phyloP scores from a whole-genome alignment of 2,329 filamentous ascomycete genomes.

The Raffaelea ambrosiae region DNA sequence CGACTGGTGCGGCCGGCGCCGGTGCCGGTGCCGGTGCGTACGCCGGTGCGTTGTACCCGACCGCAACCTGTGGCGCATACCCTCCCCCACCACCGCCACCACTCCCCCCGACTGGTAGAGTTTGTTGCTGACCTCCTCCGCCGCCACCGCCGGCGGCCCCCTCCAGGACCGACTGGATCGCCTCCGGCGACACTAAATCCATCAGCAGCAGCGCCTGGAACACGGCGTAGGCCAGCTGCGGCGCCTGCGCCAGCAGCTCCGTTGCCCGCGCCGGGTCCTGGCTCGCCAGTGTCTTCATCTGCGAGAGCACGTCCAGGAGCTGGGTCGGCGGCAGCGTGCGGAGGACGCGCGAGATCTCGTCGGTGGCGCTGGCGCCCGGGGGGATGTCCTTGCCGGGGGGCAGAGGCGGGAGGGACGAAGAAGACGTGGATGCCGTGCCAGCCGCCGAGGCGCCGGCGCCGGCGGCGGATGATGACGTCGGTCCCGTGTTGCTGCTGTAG shows the following conservation, averaged over 20 bases:
- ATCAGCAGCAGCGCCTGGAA: conserved; percentile 92
- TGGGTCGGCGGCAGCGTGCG: conserved; percentile 79
- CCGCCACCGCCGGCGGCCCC: neutral
- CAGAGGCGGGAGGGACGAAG: conserved; percentile 59
- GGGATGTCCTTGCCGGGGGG: conserved; percentile 79
- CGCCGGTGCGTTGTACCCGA: conserved; percentile 25
- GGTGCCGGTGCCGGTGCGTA: conserved; percentile 28
- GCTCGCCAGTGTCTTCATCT: conserved; percentile 87
- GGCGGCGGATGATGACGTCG: neutral
- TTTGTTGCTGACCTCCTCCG: no score
- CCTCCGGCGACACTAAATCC: conserved; percentile 79
- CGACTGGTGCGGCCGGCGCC: conserved; percentile 18
- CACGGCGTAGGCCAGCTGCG: conserved; percentile 87
- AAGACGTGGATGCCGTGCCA: conserved; percentile 19
- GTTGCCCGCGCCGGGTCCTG: conserved; percentile 75
- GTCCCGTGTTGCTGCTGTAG: neutral
- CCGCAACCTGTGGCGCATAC: conserved; percentile 25
- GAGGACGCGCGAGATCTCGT: conserved; percentile 87
- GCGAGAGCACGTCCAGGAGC: conserved; percentile 83
- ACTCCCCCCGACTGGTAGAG: conserved; percentile 32
- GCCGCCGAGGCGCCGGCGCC: neutral
- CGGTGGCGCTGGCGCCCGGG: conserved; percentile 72
- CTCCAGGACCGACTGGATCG: conserved; percentile 67
- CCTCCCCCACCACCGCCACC: conserved; percentile 20
- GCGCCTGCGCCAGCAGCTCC: conserved; percentile 78